Evolutionary conservation across 495 filamentous ascomycete species (phyloP), one percentile per base, ranked within the genome.

Genomic region (Poronia punctata): DNA sequence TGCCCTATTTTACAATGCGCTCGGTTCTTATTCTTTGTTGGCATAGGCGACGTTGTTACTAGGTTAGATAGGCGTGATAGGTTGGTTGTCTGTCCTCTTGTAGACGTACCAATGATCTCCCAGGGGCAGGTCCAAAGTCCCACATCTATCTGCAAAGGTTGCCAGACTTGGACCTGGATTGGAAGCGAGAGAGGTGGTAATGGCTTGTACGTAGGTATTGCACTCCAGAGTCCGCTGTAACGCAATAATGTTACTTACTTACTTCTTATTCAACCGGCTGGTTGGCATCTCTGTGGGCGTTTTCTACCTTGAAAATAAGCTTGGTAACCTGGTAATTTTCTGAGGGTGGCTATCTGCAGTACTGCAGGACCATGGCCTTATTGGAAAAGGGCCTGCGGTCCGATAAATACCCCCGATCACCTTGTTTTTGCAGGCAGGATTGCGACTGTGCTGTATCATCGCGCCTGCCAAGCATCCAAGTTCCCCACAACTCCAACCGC

Each of bases 351-450:
- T 43, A 33, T 46, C n/a, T 40, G 49, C 26, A 43, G 49, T n/a
- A n/a, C n/a, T n/a, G n/a, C n/a, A 34, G 31, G 26, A 22, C 30
- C 21, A 41, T 26, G 24, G 46, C 48, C 38, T 43, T 55, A 48
- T 48, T 43, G 23, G 48, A 40, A n/a, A n/a, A 56, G 55, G 55
- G 49, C 54, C 55, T 47, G 34, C 55, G 55, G 55, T 56, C 55
- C 55, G 55, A 59, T 43, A 43, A 33, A 22, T 30, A 27, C 44
- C 52, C 55, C 52, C 46, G 49, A 40, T 29, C 48, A 21, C 37
- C 40, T 25, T 35, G 43, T 45, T 34, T 40, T 26, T 33, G 37
- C 16, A 48, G 42, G 35, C 41, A 39, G 49, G 49, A 46, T 47
- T 59, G 41, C 49, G 49, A 59, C 48, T 43, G 37, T 46, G 45